A percentile compares a stretch with the other conserved stretches of the same genome.
Evolutionary conservation across 306 rosid genomes (phyloP).

Genomic region (Albizia julibrissin): DNA sequence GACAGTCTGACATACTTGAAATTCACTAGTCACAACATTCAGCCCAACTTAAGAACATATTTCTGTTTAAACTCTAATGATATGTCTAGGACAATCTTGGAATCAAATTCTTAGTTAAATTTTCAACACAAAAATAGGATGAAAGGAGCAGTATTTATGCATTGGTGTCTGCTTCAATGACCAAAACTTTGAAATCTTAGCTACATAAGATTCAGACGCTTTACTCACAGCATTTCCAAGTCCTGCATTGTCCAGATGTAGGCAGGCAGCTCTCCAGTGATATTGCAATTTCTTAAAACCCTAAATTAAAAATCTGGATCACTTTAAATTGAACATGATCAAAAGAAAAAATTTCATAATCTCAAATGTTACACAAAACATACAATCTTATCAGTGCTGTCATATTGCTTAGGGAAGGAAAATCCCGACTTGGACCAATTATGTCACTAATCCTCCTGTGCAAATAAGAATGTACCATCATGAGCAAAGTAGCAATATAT

Average conservation of each 20-base stretch:
- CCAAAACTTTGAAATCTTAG: background rate
- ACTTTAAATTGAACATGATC: constrained; percentile 35
- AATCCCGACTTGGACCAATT: constrained; percentile 61
- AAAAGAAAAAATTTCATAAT: background rate
- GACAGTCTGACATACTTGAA: background rate
- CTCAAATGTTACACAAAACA: constrained; percentile 38
- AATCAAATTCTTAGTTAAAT: background rate
- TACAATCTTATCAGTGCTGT: constrained; percentile 55
- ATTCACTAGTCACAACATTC: background rate
- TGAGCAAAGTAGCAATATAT: constrained; percentile 23
- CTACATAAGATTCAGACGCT: constrained; percentile 17
- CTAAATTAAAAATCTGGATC: constrained; percentile 43
- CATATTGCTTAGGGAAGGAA: constrained; percentile 63
- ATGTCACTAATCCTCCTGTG: constrained; percentile 80
- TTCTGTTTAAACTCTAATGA: background rate
- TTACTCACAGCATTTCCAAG: constrained; percentile 64
- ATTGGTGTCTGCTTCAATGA: constrained; percentile 5
- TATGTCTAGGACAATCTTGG: background rate
- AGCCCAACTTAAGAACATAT: background rate
- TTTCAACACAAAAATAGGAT: background rate
- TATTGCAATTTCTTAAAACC: constrained; percentile 81
- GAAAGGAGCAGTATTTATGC: background rate
- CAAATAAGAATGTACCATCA: constrained; percentile 19
- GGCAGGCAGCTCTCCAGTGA: constrained; percentile 73
- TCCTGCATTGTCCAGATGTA: constrained; percentile 61